These are phyloP conservation scores for Paxillus involutus DNA, from an alignment of 768 basidiomycete species.

Conservation along the genomic window DNA sequence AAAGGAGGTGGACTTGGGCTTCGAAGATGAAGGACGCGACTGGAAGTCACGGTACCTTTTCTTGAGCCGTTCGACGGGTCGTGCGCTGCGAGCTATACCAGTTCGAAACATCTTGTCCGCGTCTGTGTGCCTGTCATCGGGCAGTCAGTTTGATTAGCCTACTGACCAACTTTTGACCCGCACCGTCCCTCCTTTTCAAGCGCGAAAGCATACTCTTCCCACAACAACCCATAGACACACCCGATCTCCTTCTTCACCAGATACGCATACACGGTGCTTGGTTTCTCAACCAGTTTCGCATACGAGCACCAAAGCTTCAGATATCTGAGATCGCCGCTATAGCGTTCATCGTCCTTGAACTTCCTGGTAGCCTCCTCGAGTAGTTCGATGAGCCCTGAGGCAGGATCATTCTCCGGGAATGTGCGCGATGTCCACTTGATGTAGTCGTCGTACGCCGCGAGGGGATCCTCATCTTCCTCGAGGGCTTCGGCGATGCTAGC, in stretches of 20 bases:
- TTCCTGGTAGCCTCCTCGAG: conserved; percentile 81
- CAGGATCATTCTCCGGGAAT: conserved; percentile 66
- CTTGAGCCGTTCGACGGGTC: conserved; percentile 84
- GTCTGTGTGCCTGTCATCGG: conserved; percentile 55
- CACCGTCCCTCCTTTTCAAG: conserved; percentile 80
- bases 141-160: conserved; percentile 6
- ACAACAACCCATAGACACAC: conserved; percentile 73
- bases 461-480: conserved; percentile 80
- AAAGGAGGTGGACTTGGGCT: conserved; percentile 23
- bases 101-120: conserved; percentile 81
- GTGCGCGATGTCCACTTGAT: conserved; percentile 87
- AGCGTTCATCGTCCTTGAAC: conserved; percentile 81
- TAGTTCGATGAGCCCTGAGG: conserved; percentile 75
- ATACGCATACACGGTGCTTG: conserved; percentile 69
- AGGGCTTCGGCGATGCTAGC: conserved; percentile 50
- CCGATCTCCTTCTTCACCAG: conserved; percentile 75
- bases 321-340: conserved; percentile 87
- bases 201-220: conserved; percentile 86
- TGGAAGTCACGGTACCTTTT: conserved; percentile 80
- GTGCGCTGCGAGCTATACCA: conserved; percentile 79
- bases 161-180: conserved; percentile 23
- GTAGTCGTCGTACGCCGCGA: conserved; percentile 83
- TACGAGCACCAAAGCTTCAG: conserved; percentile 91
- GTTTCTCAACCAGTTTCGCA: conserved; percentile 74
- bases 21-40: conserved; percentile 39